Percentiles rank a stretch among this genome's conserved stretches.
Conservation (phyloP, 1,284 basidiomycete genomes). For the Pseudozyma flocculosa region DNA sequence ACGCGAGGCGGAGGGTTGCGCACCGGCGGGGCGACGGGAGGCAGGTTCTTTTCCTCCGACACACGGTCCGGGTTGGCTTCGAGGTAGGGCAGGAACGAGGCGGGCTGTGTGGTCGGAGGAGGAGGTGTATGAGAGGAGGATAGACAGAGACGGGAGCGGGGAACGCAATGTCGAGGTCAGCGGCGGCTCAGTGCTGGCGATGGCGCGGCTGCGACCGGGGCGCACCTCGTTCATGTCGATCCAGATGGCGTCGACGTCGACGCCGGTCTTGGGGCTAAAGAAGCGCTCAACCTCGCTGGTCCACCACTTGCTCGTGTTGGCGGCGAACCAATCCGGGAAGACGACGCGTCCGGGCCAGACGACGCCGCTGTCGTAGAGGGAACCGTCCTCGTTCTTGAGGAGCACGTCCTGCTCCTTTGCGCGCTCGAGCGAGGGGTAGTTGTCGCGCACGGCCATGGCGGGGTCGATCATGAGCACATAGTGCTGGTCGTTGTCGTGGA, state of each 20-base stretch:
- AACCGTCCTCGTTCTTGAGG: conserved; percentile 50
- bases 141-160: too few species aligned
- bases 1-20: too few species aligned
- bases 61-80: conserved; percentile 2
- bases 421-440: conserved; percentile 42
- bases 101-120: too few species aligned
- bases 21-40: not conserved
- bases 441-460: conserved; percentile 21
- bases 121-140: too few species aligned
- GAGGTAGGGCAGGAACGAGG: conserved; percentile 1
- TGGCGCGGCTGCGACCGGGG: too few species aligned
- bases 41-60: not conserved
- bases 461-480: conserved; percentile 59
- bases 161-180: too few species aligned
- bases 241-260: conserved; percentile 42
- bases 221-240: conserved; percentile 48
- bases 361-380: conserved; percentile 70
- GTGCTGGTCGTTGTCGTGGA: conserved; percentile 62
- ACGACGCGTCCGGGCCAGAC: conserved; percentile 50
- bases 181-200: too few species aligned
- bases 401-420: conserved; percentile 36
- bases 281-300: conserved; percentile 33
- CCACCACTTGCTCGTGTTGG: conserved; percentile 40
- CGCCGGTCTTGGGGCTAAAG: conserved; percentile 10
- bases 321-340: conserved; percentile 30